Conservation (phyloP, 768 basidiomycete species). For the Russula sp. region DNA sequence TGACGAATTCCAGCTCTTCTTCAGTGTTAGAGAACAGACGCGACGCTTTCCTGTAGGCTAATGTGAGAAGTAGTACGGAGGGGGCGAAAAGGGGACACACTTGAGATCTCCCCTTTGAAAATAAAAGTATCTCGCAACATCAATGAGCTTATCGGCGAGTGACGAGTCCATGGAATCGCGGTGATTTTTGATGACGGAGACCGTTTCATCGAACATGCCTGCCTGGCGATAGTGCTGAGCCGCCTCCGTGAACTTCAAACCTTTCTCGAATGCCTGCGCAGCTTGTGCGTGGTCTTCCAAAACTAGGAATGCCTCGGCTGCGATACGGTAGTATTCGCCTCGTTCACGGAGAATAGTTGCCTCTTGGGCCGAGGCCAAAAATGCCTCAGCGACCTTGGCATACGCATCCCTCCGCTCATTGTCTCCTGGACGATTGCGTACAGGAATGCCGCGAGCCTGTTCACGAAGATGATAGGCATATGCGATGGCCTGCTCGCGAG, state of each 20-base stretch:
- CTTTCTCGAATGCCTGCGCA: constrained; percentile 35
- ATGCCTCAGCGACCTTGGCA: constrained; percentile 41
- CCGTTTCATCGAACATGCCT: constrained; percentile 44
- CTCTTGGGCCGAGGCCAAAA: constrained; percentile 34
- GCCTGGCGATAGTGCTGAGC: constrained; percentile 40
- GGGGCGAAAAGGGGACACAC: constrained; percentile 25
- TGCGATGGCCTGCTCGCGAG: constrained; percentile 39
- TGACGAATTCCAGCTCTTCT: constrained; percentile 49
- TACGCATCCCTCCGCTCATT: constrained; percentile 32
- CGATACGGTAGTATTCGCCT: constrained; percentile 34
- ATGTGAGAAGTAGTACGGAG: neutral
- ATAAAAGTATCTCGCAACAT: constrained; percentile 40
- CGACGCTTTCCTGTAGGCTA: constrained; percentile 36
- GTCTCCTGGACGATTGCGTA: constrained; percentile 8
- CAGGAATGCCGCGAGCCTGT: constrained; percentile 35
- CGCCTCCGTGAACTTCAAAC: constrained; percentile 35
- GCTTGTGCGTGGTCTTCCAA: constrained; percentile 36
- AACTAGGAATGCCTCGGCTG: constrained; percentile 41
- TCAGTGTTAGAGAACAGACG: constrained; percentile 43
- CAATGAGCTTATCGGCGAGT: constrained; percentile 31
- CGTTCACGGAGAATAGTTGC: constrained; percentile 24
- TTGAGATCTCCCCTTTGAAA: constrained; percentile 32
- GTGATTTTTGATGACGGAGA: constrained; percentile 35
- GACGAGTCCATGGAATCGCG: constrained; percentile 27
- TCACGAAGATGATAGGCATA: constrained; percentile 49